Evolutionary conservation across 2,329 filamentous ascomycete genomes (phyloP).

Genomic region (Curvularia lunata): DNA sequence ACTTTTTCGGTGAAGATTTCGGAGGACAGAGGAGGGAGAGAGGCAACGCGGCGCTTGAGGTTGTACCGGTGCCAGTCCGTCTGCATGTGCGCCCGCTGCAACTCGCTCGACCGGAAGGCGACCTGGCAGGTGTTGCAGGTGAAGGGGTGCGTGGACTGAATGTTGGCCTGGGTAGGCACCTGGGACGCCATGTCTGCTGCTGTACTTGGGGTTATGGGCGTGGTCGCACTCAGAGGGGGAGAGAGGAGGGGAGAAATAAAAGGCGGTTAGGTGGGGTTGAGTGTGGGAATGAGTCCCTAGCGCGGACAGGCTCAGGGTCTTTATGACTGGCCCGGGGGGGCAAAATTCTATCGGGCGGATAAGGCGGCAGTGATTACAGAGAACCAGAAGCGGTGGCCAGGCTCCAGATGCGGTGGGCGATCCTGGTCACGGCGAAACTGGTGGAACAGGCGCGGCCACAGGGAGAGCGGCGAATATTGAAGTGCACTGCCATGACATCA

Average conservation of each 20-base stretch:
- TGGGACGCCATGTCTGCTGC: slow-evolving; percentile 44
- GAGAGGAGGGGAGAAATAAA: slow-evolving; percentile 25
- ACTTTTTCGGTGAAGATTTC: slow-evolving; percentile 97
- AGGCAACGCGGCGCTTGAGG: slow-evolving; percentile 90
- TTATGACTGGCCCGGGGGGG: slow-evolving; percentile 36
- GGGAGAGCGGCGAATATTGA: slow-evolving; percentile 23
- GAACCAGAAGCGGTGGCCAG: not conserved
- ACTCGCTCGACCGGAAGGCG: slow-evolving; percentile 90
- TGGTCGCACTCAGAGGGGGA: slow-evolving; percentile 5
- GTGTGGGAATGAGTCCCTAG: slow-evolving; percentile 25
- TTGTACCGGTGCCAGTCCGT: slow-evolving; percentile 99
- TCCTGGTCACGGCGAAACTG: slow-evolving; percentile 14
- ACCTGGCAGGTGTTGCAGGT: slow-evolving; percentile 99
- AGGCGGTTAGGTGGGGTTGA: slow-evolving; percentile 33
- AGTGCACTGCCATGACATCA: slow-evolving; percentile 21
- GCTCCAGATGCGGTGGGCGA: slow-evolving; percentile 7
- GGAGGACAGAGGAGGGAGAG: slow-evolving; percentile 86
- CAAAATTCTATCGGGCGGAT: slow-evolving; percentile 20
- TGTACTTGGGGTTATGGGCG: slow-evolving; percentile 4
- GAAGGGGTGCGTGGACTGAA: slow-evolving; percentile 72
- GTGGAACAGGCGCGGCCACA: slow-evolving; percentile 9
- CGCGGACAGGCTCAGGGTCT: slow-evolving; percentile 18
- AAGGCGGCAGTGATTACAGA: slow-evolving; percentile 4
- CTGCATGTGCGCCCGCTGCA: slow-evolving; percentile 95
- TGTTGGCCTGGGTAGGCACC: slow-evolving; percentile 42